Evolutionary conservation across 805 yeast species (phyloP), one percentile per base, ranked within the genome.

Genomic region (Jamesozyma rosinii): DNA sequence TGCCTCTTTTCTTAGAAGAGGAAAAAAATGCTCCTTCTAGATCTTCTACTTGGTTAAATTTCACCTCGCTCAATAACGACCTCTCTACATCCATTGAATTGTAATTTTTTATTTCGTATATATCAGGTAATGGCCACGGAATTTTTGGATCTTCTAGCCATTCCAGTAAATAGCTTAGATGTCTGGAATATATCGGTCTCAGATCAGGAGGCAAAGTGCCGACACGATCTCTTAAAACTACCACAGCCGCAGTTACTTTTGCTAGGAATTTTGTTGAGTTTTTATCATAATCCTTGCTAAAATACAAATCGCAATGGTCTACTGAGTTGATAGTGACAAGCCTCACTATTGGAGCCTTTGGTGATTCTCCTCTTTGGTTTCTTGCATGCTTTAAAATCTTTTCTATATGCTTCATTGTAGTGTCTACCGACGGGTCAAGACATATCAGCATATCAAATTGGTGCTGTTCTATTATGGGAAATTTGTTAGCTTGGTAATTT

Each of bases 181-280:
- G 74, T 50, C 79, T 81, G 33, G 76, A 69, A 59, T 82, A 86
- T 18, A 84, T 75, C 14, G 92, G 89, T 57, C 83, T 71, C 38
- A 87, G 60, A 54, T 81, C 92, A 0, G 87, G 81, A 2, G 95
- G 92, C 36, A 90, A 60, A 38, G 75, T 74, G 6, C 97, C 97
- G 13, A 83, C 87, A 46, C 80, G 72, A 49, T 83, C 95, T 53
- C 95, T 67, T 41, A 87, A 63, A 26, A 88, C 85, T 3, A 88
- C 95, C 17, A 83, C 72, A 1, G 95, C 87, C 1, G 95, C 85
- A 1, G 89, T 78, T 9, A 83, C 78, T 38, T 77, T 79, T 48
- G 77, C 81, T 36, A 87, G 66, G 50, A 76, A 75, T 20, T 70
- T 68, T 27, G 66, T 57, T 29, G 67, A 62, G 34, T 50, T 64